phyloP scores from a whole-genome alignment of 805 yeast species.

The Huiozyma sinensis region DNA sequence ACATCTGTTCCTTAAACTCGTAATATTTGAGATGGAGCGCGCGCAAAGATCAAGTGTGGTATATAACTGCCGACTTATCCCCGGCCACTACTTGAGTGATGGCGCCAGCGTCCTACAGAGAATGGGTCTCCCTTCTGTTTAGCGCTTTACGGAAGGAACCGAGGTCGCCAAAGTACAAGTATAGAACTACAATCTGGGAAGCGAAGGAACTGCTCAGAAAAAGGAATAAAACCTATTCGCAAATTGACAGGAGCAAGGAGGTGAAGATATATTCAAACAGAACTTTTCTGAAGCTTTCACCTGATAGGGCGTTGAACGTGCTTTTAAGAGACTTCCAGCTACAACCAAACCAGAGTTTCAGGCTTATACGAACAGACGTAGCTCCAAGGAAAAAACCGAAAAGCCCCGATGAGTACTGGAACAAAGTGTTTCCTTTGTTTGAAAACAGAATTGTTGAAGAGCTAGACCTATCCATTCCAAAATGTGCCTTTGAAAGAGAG shows the following conservation, averaged over 20 bases:
- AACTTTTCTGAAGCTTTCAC: too few species aligned
- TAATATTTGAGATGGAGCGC: too few species aligned
- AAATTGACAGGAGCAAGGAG: too few species aligned
- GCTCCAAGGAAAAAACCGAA: background rate
- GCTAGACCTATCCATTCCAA: background rate
- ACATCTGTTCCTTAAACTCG: too few species aligned
- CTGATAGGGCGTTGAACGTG: too few species aligned
- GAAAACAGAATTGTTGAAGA: background rate
- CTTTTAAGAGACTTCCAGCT: too few species aligned
- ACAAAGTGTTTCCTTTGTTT: background rate
- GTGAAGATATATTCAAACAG: too few species aligned
- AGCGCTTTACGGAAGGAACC: constrained; percentile 1
- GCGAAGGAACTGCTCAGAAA: too few species aligned
- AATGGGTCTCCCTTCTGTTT: constrained; percentile 1
- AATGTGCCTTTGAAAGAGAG: background rate
- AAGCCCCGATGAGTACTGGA: background rate
- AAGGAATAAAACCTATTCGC: too few species aligned
- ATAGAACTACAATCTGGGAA: background rate
- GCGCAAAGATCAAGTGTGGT: too few species aligned
- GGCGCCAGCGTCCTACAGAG: background rate
- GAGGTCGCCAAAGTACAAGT: background rate
- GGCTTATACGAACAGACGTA: background rate
- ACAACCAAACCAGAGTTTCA: background rate
- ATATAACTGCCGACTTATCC: background rate
- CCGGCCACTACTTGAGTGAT: background rate